Conservation (phyloP, 305 asterid species). For the Ilex paraguariensis region DNA sequence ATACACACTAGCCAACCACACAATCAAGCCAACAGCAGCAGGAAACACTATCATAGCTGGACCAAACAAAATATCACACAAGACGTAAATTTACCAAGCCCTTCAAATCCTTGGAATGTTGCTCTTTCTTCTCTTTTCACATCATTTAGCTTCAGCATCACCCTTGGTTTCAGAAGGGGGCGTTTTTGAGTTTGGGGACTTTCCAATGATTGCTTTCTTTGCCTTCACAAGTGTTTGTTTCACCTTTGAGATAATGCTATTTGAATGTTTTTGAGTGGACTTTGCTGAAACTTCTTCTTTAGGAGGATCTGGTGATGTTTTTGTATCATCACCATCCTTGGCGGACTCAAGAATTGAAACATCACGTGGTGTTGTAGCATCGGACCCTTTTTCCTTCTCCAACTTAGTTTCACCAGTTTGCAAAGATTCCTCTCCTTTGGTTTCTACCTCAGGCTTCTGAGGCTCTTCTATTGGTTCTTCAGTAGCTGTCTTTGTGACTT, state of each 20-base stretch:
- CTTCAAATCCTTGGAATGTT: slow-evolving; percentile 12
- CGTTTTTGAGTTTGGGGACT: slow-evolving; percentile 59
- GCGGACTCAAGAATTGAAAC: slow-evolving; percentile 13
- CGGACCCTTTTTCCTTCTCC: slow-evolving; percentile 18
- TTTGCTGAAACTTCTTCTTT: slow-evolving; percentile 57
- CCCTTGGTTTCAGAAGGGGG: slow-evolving; percentile 34
- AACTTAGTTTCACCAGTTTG: not conserved
- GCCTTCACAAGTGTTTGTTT: slow-evolving; percentile 91
- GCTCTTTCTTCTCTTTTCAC: not conserved
- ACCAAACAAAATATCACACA: slow-evolving; percentile 31
- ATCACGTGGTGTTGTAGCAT: slow-evolving; percentile 23
- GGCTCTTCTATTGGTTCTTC: not conserved
- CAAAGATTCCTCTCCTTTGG: not conserved
- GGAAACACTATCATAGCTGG: slow-evolving; percentile 20
- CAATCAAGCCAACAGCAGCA: slow-evolving; percentile 34
- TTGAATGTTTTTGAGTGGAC: slow-evolving; percentile 51
- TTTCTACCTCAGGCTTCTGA: not conserved
- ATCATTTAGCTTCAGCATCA: slow-evolving; percentile 38
- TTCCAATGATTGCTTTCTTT: slow-evolving; percentile 80
- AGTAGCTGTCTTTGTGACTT: not conserved
- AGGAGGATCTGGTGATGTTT: slow-evolving; percentile 28
- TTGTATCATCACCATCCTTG: slow-evolving; percentile 22
- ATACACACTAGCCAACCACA: slow-evolving; percentile 6
- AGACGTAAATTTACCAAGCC: slow-evolving; percentile 27
- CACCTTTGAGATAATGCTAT: slow-evolving; percentile 56